A percentile compares a stretch with the other conserved stretches of the same genome.
Evolutionary conservation across 1,284 basidiomycete genomes (phyloP).

Genomic region (Spongiforma sp.): DNA sequence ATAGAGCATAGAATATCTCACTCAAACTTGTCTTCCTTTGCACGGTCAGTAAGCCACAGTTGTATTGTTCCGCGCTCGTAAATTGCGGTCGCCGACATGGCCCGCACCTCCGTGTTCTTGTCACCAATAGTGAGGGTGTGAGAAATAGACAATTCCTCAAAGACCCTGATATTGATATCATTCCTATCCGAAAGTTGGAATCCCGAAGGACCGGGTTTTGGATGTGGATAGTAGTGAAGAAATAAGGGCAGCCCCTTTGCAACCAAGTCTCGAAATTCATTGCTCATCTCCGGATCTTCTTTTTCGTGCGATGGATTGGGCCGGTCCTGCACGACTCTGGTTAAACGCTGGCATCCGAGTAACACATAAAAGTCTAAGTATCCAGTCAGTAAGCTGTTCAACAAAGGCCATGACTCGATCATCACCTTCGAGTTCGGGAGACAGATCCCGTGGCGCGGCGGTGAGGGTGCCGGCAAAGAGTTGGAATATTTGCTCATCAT

Average conservation of each 20-base stretch:
- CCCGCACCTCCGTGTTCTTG: not conserved
- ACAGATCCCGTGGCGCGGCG: not conserved
- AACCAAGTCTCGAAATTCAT: not conserved
- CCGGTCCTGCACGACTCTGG: not conserved
- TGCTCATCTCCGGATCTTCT: not conserved
- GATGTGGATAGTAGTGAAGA: too few relatives aligned
- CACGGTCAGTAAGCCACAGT: too few relatives aligned
- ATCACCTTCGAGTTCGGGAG: slow-evolving; percentile 12
- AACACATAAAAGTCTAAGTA: not conserved
- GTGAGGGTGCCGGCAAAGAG: too few relatives aligned
- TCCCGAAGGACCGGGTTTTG: too few relatives aligned
- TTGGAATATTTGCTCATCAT: slow-evolving; percentile 2
- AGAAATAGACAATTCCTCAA: not conserved
- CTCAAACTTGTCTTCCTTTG: too few relatives aligned
- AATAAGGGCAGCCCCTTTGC: not conserved
- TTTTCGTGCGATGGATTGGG: not conserved
- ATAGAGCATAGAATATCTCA: too few relatives aligned
- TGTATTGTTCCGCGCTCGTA: not conserved
- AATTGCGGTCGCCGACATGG: not conserved
- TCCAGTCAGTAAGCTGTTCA: not conserved
- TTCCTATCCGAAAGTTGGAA: not conserved
- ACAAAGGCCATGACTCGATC: not conserved
- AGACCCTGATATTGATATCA: not conserved
- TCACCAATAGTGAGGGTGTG: not conserved
- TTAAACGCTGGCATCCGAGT: slow-evolving; percentile 2